phyloP scores from a whole-genome alignment of 2,329 filamentous ascomycete genomes.

The Colletotrichum zoysiae region DNA sequence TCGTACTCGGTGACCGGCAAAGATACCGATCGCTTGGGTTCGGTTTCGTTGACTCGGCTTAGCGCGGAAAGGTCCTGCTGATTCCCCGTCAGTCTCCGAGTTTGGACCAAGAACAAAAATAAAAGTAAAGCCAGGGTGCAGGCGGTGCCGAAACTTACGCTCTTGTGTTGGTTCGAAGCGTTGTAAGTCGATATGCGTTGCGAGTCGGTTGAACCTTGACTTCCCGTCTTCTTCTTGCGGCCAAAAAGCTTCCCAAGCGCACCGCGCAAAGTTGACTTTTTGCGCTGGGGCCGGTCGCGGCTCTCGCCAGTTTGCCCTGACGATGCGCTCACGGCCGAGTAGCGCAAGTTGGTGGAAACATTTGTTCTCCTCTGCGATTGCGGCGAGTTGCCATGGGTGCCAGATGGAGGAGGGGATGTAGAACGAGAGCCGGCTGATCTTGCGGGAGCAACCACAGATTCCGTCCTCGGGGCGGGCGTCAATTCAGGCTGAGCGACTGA shows the following conservation, averaged over 20 bases:
- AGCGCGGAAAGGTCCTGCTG: conserved; percentile 56
- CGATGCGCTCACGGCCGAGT: conserved; percentile 62
- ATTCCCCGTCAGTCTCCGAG: conserved; percentile 7
- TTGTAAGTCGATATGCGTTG: conserved; percentile 46
- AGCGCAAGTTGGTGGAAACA: conserved; percentile 58
- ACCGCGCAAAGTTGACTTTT: conserved; percentile 69
- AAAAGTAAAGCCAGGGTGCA: conserved; percentile 15
- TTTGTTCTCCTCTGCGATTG: conserved; percentile 52
- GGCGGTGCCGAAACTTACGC: conserved; percentile 57
- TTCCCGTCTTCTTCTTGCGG: conserved; percentile 64
- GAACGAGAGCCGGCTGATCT: conserved; percentile 29
- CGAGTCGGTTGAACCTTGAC: conserved; percentile 48
- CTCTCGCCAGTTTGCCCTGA: conserved; percentile 51
- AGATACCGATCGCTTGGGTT: conserved; percentile 68
- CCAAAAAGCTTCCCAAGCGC: conserved; percentile 71
- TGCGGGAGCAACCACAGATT: conserved; percentile 29
- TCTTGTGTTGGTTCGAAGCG: conserved; percentile 58
- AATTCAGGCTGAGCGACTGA: conserved; percentile 30
- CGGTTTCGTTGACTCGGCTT: conserved; percentile 51
- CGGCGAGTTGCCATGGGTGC: conserved; percentile 41
- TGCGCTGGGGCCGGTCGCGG: conserved; percentile 59
- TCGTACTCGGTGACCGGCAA: conserved; percentile 72
- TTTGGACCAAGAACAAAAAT: background rate
- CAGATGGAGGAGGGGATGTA: conserved; percentile 34
- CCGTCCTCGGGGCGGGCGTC: conserved; percentile 25